Evolutionary conservation across 2,329 filamentous ascomycete species (phyloP), one percentile per base, ranked within the genome.

Genomic region (Hysterium pulicare): DNA sequence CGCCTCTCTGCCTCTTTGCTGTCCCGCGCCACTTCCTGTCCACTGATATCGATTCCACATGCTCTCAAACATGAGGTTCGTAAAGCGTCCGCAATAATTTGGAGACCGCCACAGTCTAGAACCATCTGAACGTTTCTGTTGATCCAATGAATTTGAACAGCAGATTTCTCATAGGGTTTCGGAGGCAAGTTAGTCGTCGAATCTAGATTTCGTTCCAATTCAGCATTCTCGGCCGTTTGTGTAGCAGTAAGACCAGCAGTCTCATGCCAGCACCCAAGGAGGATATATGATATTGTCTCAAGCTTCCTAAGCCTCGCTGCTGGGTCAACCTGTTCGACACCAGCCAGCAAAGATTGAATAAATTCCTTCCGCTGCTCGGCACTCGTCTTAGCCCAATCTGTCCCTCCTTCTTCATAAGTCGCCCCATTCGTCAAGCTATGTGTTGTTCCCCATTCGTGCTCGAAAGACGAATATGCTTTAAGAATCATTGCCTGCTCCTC

Each of bases 401-500:
- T 61, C 23, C 72, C 68, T 33, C 71, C 67, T 13, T 72, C 62
- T 38, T 72, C 63, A 26, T 69, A 56, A 44, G 43, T 59, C 35
- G 50, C 60, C 56, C 59, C 45, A 62, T 66, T 54, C 59, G 70
- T 35, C 46, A 79, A 76, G 17, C 76, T 72, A 35, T 58, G 49
- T 41, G 55, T 65, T 6, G 45, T 41, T 41, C 51, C 63, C 87
- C 87, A 95, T 59, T 84, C 79, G 61, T 81, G 79, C 50, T 90
- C 81, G 59, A 95, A 97, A 2, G 84, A 82, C 28, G 81, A 76
- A 59, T 87, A 87, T 16, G 87, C 84, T 40, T 83, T 80, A 40
- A 86, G 78, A 37, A 96, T 74, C 57, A 90, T 84, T 35, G 84
- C 78, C 70, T 87, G 87, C 62, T 97, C 90, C 67, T 87, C 86